Conservation (phyloP, 768 basidiomycete species). For the Boletus rubroflammeus region DNA sequence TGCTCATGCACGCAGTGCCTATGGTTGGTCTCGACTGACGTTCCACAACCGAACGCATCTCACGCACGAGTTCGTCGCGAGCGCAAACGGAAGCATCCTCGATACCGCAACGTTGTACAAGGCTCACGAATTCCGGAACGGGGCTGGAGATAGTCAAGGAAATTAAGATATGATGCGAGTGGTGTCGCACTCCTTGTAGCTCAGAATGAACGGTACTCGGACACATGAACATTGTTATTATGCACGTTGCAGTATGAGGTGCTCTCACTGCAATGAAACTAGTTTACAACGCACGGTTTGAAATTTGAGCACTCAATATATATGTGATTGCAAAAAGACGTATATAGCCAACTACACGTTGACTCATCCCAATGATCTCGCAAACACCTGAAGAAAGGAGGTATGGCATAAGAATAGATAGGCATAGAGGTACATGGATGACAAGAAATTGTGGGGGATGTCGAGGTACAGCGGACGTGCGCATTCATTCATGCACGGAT, state of each 20-base stretch:
- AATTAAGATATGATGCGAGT: background rate
- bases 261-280: background rate
- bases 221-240: background rate
- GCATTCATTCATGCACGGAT: constrained; percentile 20
- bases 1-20: constrained; percentile 6
- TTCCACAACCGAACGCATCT: constrained; percentile 31
- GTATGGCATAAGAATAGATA: constrained; percentile 26
- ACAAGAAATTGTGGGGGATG: background rate
- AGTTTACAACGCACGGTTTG: background rate
- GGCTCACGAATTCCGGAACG: constrained; percentile 12
- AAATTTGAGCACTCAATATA: background rate
- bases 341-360: background rate
- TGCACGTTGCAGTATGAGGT: background rate
- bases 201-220: background rate
- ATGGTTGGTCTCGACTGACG: constrained; percentile 29
- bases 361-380: background rate
- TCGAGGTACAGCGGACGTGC: background rate
- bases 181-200: background rate
- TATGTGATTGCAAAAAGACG: constrained; percentile 2
- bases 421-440: constrained; percentile 34
- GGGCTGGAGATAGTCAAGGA: background rate
- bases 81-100: constrained; percentile 26
- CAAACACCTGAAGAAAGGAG: constrained; percentile 1
- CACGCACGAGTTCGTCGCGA: constrained; percentile 29
- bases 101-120: constrained; percentile 26